These are phyloP conservation scores for Amanita pallidorosea DNA, from an alignment of 768 basidiomycete genomes.

Conservation along the genomic window DNA sequence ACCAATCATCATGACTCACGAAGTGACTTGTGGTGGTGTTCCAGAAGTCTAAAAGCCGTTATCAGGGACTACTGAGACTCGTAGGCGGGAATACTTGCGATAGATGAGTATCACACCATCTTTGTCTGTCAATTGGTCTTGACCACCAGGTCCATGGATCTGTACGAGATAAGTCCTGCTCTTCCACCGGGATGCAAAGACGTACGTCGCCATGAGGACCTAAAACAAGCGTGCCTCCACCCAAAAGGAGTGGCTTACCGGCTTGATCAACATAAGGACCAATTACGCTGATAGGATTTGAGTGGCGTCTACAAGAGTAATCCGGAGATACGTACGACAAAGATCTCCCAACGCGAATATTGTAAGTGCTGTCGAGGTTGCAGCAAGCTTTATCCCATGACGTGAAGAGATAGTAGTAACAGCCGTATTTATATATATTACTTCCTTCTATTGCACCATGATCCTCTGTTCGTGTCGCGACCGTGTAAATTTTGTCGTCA, in stretches of 20 bases:
- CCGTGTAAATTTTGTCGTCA: constrained; percentile 25
- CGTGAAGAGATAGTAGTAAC: constrained; percentile 43
- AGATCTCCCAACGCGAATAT: constrained; percentile 45
- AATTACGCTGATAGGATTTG: constrained; percentile 17
- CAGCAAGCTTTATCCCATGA: constrained; percentile 45
- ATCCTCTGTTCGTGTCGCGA: constrained; percentile 24
- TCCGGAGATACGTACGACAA: constrained; percentile 19
- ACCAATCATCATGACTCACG: constrained; percentile 16
- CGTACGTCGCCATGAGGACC: constrained; percentile 30
- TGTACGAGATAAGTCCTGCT: not conserved
- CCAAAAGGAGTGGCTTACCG: constrained; percentile 31
- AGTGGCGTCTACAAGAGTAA: not conserved
- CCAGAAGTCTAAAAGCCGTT: constrained; percentile 31
- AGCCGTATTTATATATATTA: constrained; percentile 30
- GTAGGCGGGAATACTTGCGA: constrained; percentile 22
- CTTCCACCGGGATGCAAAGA: not conserved
- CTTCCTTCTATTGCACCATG: constrained; percentile 40
- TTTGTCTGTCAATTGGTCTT: constrained; percentile 32
- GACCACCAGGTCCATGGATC: constrained; percentile 38
- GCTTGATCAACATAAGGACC: constrained; percentile 31
- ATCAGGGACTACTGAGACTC: not conserved
- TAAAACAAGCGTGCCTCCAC: constrained; percentile 44
- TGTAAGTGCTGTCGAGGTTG: constrained; percentile 43
- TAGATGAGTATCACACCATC: constrained; percentile 39
- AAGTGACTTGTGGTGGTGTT: constrained; percentile 29